Base-by-base conservation (phyloP, 257 asterid genomes). In the Hygrophila difformis region DNA sequence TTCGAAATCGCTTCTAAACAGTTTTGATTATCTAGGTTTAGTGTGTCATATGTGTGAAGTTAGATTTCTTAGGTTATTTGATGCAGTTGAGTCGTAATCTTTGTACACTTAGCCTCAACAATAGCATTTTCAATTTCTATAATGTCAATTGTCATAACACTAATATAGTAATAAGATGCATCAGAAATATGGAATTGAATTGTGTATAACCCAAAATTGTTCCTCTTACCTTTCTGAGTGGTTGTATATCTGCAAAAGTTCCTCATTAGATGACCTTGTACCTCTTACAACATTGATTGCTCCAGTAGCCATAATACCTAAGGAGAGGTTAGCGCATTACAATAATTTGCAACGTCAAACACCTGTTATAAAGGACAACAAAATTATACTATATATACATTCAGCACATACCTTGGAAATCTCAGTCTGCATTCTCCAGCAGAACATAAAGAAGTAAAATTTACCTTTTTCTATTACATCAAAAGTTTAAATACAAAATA, bases 261-360 rank as follows among this genome's bases (percentile, higher is more conserved):
- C 97, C 51, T 78, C 86, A 47, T 57, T 74, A 15, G 97, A 84
- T 44, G 97, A 87, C 66, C 94, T 76, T 38, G 97, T 78, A 56
- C 97, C 97, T 59, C 97, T 70, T 50, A 87, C 97, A 49, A 87
- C 95, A 47, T 84, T 72, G 60, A 87, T 72, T 34, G 97, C 97
- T 65, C 97, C 97, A 47, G 87, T 73, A 22, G 95, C 82, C 97
- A 87, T 87, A 47, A 63, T 84, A 64, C 97, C 97, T 87, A 64
- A 50, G 64, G 56, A 56, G 29, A 75, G 56, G 38, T 55, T 57
- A 37, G 46, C 47, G 58, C 22, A 38, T n/a, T n/a, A n/a, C n/a
- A n/a, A n/a, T n/a, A n/a, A n/a, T n/a, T n/a, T n/a, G n/a, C n/a
- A n/a, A n/a, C n/a, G n/a, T n/a, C n/a, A n/a, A n/a, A n/a, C n/a